Conservation (phyloP, 371 early-diverging fungal genomes). For the Umbelopsis sp. region DNA sequence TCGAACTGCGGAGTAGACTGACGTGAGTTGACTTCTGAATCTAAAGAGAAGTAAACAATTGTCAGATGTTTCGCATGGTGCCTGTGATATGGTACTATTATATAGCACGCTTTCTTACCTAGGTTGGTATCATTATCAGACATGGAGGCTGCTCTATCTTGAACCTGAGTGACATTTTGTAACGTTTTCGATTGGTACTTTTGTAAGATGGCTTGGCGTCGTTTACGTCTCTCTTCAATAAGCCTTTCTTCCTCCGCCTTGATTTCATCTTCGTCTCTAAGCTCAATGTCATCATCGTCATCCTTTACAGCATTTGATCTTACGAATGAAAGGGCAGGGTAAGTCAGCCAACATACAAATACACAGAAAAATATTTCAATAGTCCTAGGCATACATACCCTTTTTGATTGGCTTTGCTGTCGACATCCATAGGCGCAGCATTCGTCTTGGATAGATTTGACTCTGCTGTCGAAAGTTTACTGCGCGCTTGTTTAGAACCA, state of each 20-base stretch:
- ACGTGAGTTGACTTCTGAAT: neutral
- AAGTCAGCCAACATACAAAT: neutral
- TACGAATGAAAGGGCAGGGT: neutral
- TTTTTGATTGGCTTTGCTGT: neutral
- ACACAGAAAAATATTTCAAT: neutral
- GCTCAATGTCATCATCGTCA: conserved; percentile 39
- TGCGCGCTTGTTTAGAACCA: neutral
- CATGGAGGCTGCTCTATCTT: neutral
- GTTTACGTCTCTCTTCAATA: conserved; percentile 79
- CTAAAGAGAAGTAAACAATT: neutral
- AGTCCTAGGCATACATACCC: neutral
- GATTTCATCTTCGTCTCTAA: conserved; percentile 57
- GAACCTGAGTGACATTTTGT: neutral
- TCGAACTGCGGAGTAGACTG: conserved; percentile 24
- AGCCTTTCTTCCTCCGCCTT: conserved; percentile 65
- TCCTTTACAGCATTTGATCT: conserved; percentile 2
- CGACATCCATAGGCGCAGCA: neutral
- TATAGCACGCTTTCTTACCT: neutral
- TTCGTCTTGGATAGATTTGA: too few species aligned
- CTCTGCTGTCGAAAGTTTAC: neutral
- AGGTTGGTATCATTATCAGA: neutral
- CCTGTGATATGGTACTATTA: too few species aligned
- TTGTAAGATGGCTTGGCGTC: conserved; percentile 70
- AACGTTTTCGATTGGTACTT: conserved; percentile 51
- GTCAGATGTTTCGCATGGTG: neutral